Conservation (phyloP, 164 flowering plant species). For the Nymphaea colorata region DNA sequence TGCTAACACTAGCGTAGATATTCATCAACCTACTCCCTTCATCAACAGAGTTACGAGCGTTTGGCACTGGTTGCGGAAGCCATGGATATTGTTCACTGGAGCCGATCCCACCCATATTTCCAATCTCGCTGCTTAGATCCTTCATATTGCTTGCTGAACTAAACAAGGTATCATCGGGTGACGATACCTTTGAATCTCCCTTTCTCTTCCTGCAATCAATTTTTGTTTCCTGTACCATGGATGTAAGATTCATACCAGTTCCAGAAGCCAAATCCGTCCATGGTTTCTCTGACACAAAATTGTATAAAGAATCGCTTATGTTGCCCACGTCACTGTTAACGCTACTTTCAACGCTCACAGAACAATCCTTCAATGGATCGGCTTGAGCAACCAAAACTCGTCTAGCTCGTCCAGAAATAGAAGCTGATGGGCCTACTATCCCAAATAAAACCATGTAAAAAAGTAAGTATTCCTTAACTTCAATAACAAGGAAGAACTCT, state of each 20-base stretch:
- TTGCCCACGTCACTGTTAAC: neutral
- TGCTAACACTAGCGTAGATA: conserved; percentile 5
- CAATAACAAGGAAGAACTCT: neutral
- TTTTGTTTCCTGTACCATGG: neutral
- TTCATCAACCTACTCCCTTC: neutral
- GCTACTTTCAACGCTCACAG: neutral
- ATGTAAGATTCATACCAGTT: neutral
- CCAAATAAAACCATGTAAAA: neutral
- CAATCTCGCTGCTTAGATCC: too few species aligned
- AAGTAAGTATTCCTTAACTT: neutral
- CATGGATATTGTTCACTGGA: conserved; percentile 1
- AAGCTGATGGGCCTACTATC: conserved; percentile 35
- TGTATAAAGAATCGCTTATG: neutral
- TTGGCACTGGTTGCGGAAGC: neutral
- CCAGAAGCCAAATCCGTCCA: neutral
- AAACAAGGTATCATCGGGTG: too few species aligned
- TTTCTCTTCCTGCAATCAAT: neutral
- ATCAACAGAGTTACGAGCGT: neutral
- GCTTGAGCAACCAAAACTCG: conserved; percentile 39
- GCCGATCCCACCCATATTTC: too few species aligned
- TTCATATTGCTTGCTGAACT: too few species aligned
- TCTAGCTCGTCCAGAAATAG: conserved; percentile 41
- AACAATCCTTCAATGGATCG: conserved; percentile 17
- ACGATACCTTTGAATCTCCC: neutral
- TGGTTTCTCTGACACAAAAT: neutral